Conservation (phyloP, 2,329 filamentous ascomycete species). For the Fusarium cyanostomum region DNA sequence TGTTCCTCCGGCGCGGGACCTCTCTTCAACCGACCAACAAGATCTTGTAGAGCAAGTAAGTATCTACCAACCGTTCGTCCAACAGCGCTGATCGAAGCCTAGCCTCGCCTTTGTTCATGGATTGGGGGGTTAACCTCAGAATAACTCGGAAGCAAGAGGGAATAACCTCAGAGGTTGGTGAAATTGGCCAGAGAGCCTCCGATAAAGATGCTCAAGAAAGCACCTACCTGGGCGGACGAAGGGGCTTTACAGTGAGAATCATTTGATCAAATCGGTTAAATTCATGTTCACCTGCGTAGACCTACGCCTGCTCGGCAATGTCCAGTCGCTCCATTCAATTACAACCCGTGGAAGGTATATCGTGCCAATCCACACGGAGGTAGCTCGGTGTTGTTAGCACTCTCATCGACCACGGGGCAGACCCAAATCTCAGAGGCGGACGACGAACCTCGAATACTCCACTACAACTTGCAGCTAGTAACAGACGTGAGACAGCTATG, state of each 20-base stretch:
- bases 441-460: constrained; percentile 13
- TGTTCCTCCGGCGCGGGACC: neutral
- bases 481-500: constrained; percentile 2
- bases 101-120: constrained; percentile 31
- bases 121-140: constrained; percentile 27
- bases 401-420: constrained; percentile 34
- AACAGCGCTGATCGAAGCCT: neutral
- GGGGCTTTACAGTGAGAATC: constrained; percentile 7
- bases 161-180: constrained; percentile 21
- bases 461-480: constrained; percentile 13
- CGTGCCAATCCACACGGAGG: no score
- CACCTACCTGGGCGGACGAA: constrained; percentile 30
- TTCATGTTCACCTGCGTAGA: neutral
- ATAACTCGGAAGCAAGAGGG: constrained; percentile 28
- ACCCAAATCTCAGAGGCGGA: constrained; percentile 24
- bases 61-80: neutral
- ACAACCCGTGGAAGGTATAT: neutral
- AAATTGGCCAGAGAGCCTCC: constrained; percentile 14
- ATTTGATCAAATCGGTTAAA: rapidly evolving
- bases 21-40: neutral
- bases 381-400: constrained; percentile 20
- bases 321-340: neutral
- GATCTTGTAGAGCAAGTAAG: constrained; percentile 30
- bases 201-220: constrained; percentile 14
- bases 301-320: neutral